A percentile compares a stretch with the other conserved stretches of the same genome.
These are phyloP conservation scores for Glebionis coronaria DNA, from an alignment of 129 eudicot species.

Conservation along the genomic window DNA sequence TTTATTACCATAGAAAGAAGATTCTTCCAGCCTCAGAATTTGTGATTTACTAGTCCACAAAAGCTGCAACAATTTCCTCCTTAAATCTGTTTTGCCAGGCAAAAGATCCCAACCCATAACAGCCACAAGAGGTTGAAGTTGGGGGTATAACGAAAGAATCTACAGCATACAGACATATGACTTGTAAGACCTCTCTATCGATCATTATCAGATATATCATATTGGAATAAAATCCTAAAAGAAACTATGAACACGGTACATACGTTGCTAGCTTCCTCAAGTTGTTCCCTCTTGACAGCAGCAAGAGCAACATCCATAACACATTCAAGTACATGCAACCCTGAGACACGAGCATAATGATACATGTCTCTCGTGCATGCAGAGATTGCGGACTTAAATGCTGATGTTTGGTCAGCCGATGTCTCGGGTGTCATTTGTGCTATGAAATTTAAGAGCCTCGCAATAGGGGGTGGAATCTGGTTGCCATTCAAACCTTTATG, in stretches of 20 bases:
- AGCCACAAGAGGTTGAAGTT: conserved; percentile 95
- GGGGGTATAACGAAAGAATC: conserved; percentile 83
- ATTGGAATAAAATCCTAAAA: too few species aligned
- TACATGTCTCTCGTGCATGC: conserved; percentile 84
- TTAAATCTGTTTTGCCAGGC: conserved; percentile 71
- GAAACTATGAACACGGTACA: not conserved
- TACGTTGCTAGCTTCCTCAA: conserved; percentile 82
- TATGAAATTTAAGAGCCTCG: conserved; percentile 41
- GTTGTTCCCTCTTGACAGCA: conserved; percentile 73
- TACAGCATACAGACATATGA: conserved; percentile 26
- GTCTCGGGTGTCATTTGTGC: conserved; percentile 35
- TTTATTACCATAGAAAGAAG: conserved; percentile 63
- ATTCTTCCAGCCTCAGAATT: conserved; percentile 71
- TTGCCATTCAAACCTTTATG: conserved; percentile 54
- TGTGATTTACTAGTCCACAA: conserved; percentile 94
- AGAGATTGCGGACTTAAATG: conserved; percentile 45
- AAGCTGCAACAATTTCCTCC: conserved; percentile 85
- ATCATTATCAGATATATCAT: too few species aligned
- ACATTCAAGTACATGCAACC: conserved; percentile 78
- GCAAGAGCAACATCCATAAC: conserved; percentile 77
- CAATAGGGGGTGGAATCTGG: conserved; percentile 64
- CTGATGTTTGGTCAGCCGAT: conserved; percentile 32
- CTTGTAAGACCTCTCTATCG: not conserved
- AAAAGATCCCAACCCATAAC: conserved; percentile 98
- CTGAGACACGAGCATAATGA: conserved; percentile 89